Evolutionary conservation across 176 grass and related monocot species (phyloP).

Genomic region (Oryza officinalis): DNA sequence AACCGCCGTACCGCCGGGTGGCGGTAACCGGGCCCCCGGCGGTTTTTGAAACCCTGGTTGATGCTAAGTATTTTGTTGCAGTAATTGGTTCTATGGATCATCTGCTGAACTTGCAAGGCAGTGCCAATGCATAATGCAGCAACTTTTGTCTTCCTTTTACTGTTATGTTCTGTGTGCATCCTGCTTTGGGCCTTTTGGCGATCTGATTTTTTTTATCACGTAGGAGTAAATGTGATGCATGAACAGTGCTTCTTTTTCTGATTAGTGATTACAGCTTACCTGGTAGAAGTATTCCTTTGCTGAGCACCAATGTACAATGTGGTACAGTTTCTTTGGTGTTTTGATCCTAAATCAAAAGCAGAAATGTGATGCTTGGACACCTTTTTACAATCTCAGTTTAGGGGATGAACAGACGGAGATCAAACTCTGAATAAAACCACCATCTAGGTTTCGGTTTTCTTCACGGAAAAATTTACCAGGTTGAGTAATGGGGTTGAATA

Average conservation of each 20-base stretch:
- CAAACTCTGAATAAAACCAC: not conserved
- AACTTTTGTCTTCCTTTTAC: not conserved
- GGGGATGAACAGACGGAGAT: not conserved
- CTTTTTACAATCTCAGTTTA: not conserved
- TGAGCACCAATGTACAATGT: not conserved
- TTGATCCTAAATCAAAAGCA: too few species aligned
- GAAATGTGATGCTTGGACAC: too few species aligned
- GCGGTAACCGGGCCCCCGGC: too few species aligned
- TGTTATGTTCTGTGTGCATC: not conserved
- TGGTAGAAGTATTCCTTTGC: not conserved
- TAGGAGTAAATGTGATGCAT: not conserved
- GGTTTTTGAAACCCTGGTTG: too few species aligned
- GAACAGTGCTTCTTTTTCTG: not conserved
- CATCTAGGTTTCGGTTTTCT: not conserved
- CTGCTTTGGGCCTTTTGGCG: not conserved
- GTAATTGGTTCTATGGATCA: not conserved
- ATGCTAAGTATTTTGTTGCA: not conserved
- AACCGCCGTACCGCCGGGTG: too few species aligned
- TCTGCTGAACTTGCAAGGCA: slow-evolving; percentile 2
- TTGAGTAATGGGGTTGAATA: too few species aligned
- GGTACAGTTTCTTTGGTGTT: not conserved
- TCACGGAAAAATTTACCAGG: too few species aligned
- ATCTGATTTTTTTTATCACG: not conserved
- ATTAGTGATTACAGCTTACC: not conserved
- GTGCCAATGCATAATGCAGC: not conserved